Evolutionary conservation across 1,284 basidiomycete species (phyloP).

Genomic region (Ustilago curta): DNA sequence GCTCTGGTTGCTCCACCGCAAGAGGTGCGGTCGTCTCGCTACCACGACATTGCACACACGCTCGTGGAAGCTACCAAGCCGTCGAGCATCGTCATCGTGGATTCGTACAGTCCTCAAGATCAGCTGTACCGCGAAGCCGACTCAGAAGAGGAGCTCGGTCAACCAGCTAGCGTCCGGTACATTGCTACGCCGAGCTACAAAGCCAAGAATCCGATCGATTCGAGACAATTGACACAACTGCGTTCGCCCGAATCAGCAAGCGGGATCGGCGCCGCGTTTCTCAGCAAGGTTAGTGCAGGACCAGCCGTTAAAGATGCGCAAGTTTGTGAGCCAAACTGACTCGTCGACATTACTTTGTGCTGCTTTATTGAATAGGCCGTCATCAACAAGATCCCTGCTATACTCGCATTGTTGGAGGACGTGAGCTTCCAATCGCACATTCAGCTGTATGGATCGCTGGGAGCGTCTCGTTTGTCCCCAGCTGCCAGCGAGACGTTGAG

Average conservation of each 20-base stretch:
- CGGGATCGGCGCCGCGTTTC: constrained; percentile 38
- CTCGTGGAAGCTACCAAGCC: constrained; percentile 27
- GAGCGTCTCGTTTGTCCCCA: constrained; percentile 13
- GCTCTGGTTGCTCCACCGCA: constrained; percentile 24
- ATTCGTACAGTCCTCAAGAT: constrained; percentile 40
- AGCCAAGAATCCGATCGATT: constrained; percentile 8
- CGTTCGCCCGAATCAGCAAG: constrained; percentile 31
- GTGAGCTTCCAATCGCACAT: constrained; percentile 41
- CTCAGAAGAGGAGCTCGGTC: constrained; percentile 7
- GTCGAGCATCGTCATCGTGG: constrained; percentile 32
- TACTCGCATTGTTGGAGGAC: constrained; percentile 36
- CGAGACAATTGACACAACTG: constrained; percentile 21
- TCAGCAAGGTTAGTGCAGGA: constrained; percentile 22
- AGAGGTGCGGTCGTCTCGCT: constrained; percentile 20
- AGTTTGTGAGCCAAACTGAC: no score
- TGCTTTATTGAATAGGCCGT: constrained; percentile 20
- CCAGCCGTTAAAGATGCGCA: no score
- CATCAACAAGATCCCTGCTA: constrained; percentile 13
- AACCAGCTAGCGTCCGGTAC: constrained; percentile 18
- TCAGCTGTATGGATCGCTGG: constrained; percentile 40
- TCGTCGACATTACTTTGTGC: no score
- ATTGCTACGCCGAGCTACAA: constrained; percentile 20
- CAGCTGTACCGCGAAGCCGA: constrained; percentile 19
- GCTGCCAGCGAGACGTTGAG: constrained; percentile 12
- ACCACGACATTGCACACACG: constrained; percentile 19